phyloP scores from a whole-genome alignment of 305 asterid genomes.

The Fraxinus dipetala region DNA sequence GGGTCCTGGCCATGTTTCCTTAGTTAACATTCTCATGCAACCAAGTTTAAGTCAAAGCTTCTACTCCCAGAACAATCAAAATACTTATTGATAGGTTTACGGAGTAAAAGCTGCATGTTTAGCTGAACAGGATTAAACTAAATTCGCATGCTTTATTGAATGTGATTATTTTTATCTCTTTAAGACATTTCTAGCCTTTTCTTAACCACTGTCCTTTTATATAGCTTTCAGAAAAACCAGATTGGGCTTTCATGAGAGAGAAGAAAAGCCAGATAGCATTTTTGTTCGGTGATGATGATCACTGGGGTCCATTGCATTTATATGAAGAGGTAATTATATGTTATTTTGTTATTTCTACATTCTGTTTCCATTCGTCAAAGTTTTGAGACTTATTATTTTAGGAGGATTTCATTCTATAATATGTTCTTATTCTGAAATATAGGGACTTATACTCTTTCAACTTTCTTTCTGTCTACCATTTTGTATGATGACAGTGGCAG shows the following conservation, averaged over 20 bases:
- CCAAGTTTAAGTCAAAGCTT: not conserved
- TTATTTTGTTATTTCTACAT: not conserved
- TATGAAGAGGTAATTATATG: slow-evolving; percentile 65
- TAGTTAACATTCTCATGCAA: not conserved
- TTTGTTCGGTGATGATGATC: slow-evolving; percentile 78
- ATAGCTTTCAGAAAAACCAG: slow-evolving; percentile 67
- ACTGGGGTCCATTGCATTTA: slow-evolving; percentile 88
- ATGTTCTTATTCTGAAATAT: not conserved
- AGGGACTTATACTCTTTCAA: not conserved
- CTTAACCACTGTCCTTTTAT: slow-evolving; percentile 10
- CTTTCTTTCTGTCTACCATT: not conserved
- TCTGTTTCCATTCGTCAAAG: not conserved
- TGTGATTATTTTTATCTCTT: not conserved
- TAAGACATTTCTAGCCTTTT: not conserved
- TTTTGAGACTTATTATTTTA: not conserved
- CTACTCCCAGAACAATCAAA: not conserved
- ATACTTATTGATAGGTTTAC: not conserved
- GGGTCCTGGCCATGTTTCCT: not conserved
- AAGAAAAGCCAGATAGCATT: slow-evolving; percentile 59
- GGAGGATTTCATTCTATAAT: not conserved
- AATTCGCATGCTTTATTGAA: not conserved
- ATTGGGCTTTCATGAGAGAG: slow-evolving; percentile 62
- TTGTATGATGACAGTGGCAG: not conserved
- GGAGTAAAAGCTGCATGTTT: not conserved
- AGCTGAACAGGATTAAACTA: not conserved